Evolutionary conservation across 805 yeast species (phyloP).

Genomic region (Myxozyma kluyveri): DNA sequence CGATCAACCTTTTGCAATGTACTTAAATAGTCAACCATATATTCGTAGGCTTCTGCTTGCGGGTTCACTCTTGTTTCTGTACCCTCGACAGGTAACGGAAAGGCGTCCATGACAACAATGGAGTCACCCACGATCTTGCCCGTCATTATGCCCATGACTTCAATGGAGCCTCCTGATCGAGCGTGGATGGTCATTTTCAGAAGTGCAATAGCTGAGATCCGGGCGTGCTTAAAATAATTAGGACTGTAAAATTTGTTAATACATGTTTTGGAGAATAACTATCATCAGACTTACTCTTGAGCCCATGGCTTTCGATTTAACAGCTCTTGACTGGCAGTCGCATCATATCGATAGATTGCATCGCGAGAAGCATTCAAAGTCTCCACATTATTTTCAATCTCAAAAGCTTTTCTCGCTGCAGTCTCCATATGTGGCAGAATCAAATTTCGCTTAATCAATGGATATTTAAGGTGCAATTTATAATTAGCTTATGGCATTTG

Average conservation of each 20-base stretch:
- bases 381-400: slow-evolving; percentile 35
- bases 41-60: slow-evolving; percentile 88
- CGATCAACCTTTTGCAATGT: slow-evolving; percentile 50
- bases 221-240: slow-evolving; percentile 58
- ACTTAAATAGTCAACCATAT: slow-evolving; percentile 80
- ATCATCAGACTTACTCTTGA: slow-evolving; percentile 27
- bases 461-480: too few relatives aligned
- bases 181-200: slow-evolving; percentile 79
- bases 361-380: slow-evolving; percentile 29
- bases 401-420: slow-evolving; percentile 24
- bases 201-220: slow-evolving; percentile 68
- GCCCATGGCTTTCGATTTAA: slow-evolving; percentile 33
- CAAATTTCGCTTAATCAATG: too few relatives aligned
- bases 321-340: slow-evolving; percentile 33
- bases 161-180: slow-evolving; percentile 77
- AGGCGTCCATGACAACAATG: slow-evolving; percentile 74
- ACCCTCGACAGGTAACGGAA: slow-evolving; percentile 89
- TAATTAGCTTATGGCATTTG: too few relatives aligned
- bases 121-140: slow-evolving; percentile 61
- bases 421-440: too few relatives aligned
- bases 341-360: slow-evolving; percentile 35
- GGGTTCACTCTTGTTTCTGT: slow-evolving; percentile 96
- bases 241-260: slow-evolving; percentile 41
- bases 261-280: too few relatives aligned
- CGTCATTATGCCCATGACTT: slow-evolving; percentile 92